phyloP scores from a whole-genome alignment of 2,329 filamentous ascomycete species.

The Cadophora sp. region DNA sequence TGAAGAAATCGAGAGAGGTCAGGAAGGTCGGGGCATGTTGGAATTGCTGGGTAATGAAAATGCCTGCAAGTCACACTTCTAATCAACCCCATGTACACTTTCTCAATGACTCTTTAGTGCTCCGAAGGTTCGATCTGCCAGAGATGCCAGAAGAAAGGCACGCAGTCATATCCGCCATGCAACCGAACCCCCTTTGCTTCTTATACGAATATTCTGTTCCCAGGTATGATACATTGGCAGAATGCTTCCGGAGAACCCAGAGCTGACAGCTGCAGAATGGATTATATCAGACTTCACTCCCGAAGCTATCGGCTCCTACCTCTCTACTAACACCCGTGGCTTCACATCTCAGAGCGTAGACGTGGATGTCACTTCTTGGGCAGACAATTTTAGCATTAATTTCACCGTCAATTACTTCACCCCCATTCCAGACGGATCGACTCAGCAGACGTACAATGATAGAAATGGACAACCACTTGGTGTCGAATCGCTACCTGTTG shows the following conservation, averaged over 20 bases:
- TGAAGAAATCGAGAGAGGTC: slow-evolving; percentile 31
- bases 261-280: slow-evolving; percentile 16
- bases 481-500: slow-evolving; percentile 33
- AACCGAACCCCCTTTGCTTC: slow-evolving; percentile 28
- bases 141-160: slow-evolving; percentile 28
- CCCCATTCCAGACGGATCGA: slow-evolving; percentile 17
- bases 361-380: not conserved
- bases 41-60: slow-evolving; percentile 38
- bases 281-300: slow-evolving; percentile 24
- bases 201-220: not conserved
- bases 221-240: slow-evolving; percentile 30
- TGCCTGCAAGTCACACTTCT: slow-evolving; percentile 26
- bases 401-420: slow-evolving; percentile 16
- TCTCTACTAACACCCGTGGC: not conserved
- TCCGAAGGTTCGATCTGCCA: slow-evolving; percentile 30
- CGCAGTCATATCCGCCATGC: slow-evolving; percentile 18
- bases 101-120: slow-evolving; percentile 25
- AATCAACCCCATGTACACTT: too few species aligned
- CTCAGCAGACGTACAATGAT: slow-evolving; percentile 23
- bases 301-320: slow-evolving; percentile 8
- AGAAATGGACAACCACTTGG: slow-evolving; percentile 20
- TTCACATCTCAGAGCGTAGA: not conserved
- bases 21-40: slow-evolving; percentile 36
- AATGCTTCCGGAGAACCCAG: not conserved
- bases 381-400: not conserved